These are phyloP conservation scores for Cercospora berteroae DNA, from an alignment of 2,329 filamentous ascomycete genomes.

Conservation along the genomic window DNA sequence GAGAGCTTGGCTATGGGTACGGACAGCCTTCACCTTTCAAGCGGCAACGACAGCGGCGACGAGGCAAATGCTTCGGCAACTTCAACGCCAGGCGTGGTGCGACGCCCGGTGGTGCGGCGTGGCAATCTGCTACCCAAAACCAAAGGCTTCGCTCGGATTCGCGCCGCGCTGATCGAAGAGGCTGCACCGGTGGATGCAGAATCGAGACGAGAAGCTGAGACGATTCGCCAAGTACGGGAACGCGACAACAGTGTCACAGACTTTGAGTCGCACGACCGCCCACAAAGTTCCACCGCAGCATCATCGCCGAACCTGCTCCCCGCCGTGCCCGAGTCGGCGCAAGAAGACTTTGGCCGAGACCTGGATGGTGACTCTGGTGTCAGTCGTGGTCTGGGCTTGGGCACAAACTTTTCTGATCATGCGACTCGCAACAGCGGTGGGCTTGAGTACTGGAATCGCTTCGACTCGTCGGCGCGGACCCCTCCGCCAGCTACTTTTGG, in stretches of 20 bases:
- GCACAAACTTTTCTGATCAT: slow-evolving; percentile 72
- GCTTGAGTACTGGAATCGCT: slow-evolving; percentile 74
- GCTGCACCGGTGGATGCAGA: slow-evolving; percentile 83
- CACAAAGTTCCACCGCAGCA: slow-evolving; percentile 57
- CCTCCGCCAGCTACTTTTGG: slow-evolving; percentile 64
- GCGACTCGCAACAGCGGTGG: slow-evolving; percentile 69
- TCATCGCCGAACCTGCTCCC: slow-evolving; percentile 67
- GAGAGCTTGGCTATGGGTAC: slow-evolving; percentile 91
- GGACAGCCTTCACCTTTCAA: slow-evolving; percentile 78
- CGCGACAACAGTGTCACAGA: slow-evolving; percentile 60
- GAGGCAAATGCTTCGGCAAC: slow-evolving; percentile 51
- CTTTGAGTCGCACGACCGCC: slow-evolving; percentile 37
- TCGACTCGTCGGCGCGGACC: slow-evolving; percentile 63
- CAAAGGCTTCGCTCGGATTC: slow-evolving; percentile 90
- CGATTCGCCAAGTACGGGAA: slow-evolving; percentile 91
- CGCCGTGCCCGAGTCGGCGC: slow-evolving; percentile 55
- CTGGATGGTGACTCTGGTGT: slow-evolving; percentile 33
- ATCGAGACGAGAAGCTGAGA: slow-evolving; percentile 85
- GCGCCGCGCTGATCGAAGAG: slow-evolving; percentile 86
- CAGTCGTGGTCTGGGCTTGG: slow-evolving; percentile 43
- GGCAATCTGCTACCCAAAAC: slow-evolving; percentile 94
- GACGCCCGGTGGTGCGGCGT: slow-evolving; percentile 77
- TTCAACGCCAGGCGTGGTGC: slow-evolving; percentile 70
- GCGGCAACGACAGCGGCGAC: slow-evolving; percentile 77
- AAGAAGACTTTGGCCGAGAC: slow-evolving; percentile 71